Conservation (phyloP, 192 early-diverging fungal species). For the Mortierella hygrophila region DNA sequence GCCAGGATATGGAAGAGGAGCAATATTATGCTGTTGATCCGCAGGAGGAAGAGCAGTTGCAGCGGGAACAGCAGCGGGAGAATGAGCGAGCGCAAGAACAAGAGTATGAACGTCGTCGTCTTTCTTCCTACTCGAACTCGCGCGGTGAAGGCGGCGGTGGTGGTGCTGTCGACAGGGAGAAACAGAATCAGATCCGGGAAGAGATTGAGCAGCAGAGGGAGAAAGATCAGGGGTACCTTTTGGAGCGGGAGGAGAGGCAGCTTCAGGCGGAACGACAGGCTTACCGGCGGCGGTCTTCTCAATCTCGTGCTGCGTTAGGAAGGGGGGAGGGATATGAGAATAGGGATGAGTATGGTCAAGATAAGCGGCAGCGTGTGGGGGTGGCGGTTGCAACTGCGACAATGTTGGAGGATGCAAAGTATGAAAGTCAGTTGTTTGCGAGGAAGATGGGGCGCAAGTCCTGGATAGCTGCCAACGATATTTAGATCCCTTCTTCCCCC, state of each 20-base stretch:
- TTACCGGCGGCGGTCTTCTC: slow-evolving; percentile 2
- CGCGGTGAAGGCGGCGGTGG: neutral
- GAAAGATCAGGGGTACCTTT: slow-evolving; percentile 4
- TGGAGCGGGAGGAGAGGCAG: neutral
- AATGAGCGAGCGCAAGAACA: slow-evolving; percentile 15
- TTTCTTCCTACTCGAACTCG: neutral
- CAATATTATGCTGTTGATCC: neutral
- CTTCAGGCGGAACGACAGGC: neutral
- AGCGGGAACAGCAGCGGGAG: slow-evolving; percentile 19
- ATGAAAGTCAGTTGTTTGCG: slow-evolving; percentile 4
- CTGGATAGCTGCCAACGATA: slow-evolving; percentile 36
- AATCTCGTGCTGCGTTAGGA: neutral
- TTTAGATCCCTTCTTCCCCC: neutral
- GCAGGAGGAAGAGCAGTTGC: slow-evolving; percentile 5
- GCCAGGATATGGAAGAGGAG: neutral
- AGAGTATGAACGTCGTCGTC: slow-evolving; percentile 12
- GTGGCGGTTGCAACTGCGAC: neutral
- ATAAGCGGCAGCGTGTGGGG: neutral
- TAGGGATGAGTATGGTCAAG: neutral
- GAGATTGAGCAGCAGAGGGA: slow-evolving; percentile 34
- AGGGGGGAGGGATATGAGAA: neutral
- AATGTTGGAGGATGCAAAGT: neutral
- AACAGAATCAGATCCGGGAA: slow-evolving; percentile 18
- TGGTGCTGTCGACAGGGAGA: neutral
- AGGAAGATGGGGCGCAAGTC: slow-evolving; percentile 36